These are phyloP conservation scores for Geosiphon pyriformis DNA, from an alignment of 192 early-diverging fungal genomes.

Conservation along the genomic window DNA sequence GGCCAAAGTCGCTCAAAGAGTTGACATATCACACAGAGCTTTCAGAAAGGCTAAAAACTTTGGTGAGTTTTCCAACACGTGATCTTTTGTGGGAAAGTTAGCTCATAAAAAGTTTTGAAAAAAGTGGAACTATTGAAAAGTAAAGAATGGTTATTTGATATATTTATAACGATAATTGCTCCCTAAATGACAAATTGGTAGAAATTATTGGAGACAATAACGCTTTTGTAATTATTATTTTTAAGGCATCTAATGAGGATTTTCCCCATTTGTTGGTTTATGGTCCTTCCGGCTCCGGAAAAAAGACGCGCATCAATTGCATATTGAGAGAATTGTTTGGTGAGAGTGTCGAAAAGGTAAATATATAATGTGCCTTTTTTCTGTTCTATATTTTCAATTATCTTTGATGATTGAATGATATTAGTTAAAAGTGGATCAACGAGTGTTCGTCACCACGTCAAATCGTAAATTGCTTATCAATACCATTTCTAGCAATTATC, in stretches of 20 bases:
- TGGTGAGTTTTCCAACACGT: conserved; percentile 56
- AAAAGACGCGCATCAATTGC: conserved; percentile 90
- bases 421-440: conserved; percentile 86
- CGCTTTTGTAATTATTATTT: neutral
- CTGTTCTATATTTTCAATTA: neutral
- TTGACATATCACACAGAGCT: conserved; percentile 80
- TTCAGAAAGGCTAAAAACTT: conserved; percentile 63
- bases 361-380: neutral
- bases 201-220: neutral
- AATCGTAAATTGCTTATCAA: conserved; percentile 82
- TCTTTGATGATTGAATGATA: neutral
- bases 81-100: no score
- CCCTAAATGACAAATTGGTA: neutral
- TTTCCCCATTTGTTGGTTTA: conserved; percentile 94
- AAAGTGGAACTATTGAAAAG: conserved; percentile 2
- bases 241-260: conserved; percentile 62
- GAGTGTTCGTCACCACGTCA: conserved; percentile 78
- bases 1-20: conserved; percentile 76
- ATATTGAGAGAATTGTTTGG: conserved; percentile 87
- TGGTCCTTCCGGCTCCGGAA: conserved; percentile 94
- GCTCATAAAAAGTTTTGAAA: no score
- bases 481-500: conserved; percentile 89
- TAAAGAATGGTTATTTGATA: neutral
- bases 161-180: neutral
- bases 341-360: conserved; percentile 80